Evolutionary conservation across 2,329 filamentous ascomycete species (phyloP), one percentile per base, ranked within the genome.

Genomic region (Aspergillus fijiensis): DNA sequence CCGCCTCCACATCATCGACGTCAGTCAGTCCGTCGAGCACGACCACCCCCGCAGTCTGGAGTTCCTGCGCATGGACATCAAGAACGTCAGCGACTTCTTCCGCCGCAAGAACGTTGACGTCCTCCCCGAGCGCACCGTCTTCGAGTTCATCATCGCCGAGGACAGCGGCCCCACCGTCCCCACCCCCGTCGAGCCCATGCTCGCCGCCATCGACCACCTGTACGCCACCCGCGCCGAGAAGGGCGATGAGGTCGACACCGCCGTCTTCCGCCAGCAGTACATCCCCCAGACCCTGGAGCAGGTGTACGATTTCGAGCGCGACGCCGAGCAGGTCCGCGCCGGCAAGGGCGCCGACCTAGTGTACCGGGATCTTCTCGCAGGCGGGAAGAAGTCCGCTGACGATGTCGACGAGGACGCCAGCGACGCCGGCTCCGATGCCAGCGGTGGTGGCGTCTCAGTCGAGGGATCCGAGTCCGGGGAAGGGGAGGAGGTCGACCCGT

Each of bases 61-160:
- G 74, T 99, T 99, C 73, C 77, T 99, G 69, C 88, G 95, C 35
- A 98, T 97, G 93, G 95, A 99, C 73, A 92, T 99, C 77, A 98
- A 97, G 82, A 99, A 99, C 72, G 87, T 96, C 1, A 89, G 87
- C 23, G 92, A 96, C 75, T 99, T 96, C 78, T 99, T 98, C 85
- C 83, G 87, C 31, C 85, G 90, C 21, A 89, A 96, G 74, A 89
- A 89, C 47, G 92, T 98, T 2, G 87, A 96, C 62, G 89, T 87
- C 0, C 82, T 99, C 3, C 79, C 88, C 1, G 94, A 98, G 75
- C 86, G 89, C 33, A 80, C 84, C n/a, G 82, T 92, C 11, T 99
- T 96, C 77, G 85, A 88, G 66, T 98, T 96, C 76, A 87, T 98
- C 70, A 91, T 87, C 0, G 78, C 82, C 0, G 72, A 82, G 0